A percentile compares a stretch with the other conserved stretches of the same genome.
Evolutionary conservation across 2,329 filamentous ascomycete genomes (phyloP).

Genomic region (Colletotrichum brevisporum): DNA sequence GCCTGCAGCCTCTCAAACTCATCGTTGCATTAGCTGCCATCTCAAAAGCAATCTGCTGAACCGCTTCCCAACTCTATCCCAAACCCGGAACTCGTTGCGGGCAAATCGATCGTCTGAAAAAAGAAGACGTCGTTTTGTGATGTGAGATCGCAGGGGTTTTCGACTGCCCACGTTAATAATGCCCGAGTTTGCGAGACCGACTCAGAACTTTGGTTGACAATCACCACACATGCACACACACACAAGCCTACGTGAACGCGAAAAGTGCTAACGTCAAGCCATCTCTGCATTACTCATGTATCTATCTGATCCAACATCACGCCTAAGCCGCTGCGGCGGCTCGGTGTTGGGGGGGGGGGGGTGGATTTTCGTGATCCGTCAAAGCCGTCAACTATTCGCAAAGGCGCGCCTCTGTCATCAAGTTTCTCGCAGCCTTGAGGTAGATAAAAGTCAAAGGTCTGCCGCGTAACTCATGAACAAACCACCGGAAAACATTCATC

Average conservation of each 20-base stretch:
- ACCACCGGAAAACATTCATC: conserved; percentile 1
- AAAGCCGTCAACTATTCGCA: conserved; percentile 21
- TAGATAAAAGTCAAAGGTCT: not conserved
- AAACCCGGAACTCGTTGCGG: not conserved
- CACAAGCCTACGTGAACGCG: not conserved
- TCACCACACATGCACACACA: no score
- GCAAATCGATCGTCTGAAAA: not conserved
- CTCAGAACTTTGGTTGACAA: no score
- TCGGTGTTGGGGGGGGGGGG: not conserved
- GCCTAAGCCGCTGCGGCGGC: conserved; percentile 2
- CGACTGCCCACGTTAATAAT: no score
- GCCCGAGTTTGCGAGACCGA: no score
- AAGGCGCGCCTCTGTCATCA: conserved; percentile 30
- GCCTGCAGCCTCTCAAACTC: not conserved
- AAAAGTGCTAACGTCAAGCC: conserved; percentile 25
- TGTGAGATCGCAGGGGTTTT: no score
- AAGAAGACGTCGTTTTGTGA: no score
- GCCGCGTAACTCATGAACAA: conserved; percentile 26
- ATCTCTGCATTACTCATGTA: conserved; percentile 41
- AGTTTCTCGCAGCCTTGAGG: conserved; percentile 18
- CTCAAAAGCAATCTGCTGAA: not conserved
- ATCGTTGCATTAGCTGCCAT: conserved; percentile 1
- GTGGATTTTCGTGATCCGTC: conserved; percentile 13
- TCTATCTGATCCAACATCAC: conserved; percentile 35
- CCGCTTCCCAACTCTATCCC: not conserved